These are phyloP conservation scores for Cytidiella melzeri DNA, from an alignment of 768 basidiomycete genomes.

Conservation along the genomic window DNA sequence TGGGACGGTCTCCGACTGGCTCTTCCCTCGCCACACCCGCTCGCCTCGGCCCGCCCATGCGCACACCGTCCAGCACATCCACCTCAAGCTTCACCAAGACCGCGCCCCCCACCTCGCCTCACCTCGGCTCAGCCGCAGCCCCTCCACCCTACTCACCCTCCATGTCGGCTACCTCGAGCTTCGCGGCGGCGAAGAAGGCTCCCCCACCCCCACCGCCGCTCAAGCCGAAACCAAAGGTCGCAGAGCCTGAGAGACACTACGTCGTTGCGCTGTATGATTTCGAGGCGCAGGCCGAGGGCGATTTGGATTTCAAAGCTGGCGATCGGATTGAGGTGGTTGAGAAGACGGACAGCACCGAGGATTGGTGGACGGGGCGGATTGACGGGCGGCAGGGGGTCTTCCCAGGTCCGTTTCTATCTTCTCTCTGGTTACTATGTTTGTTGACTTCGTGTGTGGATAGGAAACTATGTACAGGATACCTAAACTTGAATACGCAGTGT, in stretches of 20 bases:
- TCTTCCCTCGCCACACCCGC: too few relatives aligned
- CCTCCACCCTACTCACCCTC: constrained; percentile 35
- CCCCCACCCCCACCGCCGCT: constrained; percentile 91
- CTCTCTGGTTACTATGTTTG: background rate
- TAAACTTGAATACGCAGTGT: too few relatives aligned
- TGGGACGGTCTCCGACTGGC: background rate
- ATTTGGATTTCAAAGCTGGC: constrained; percentile 83
- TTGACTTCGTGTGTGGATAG: constrained; percentile 25
- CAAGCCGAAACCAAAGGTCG: constrained; percentile 57
- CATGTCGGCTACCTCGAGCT: constrained; percentile 23
- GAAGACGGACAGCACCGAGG: constrained; percentile 74
- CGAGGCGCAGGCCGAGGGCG: constrained; percentile 88
- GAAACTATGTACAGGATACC: constrained; percentile 64
- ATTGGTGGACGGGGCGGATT: constrained; percentile 95
- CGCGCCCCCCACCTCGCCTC: constrained; percentile 35
- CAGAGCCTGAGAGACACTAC: constrained; percentile 49
- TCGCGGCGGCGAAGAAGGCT: constrained; percentile 57
- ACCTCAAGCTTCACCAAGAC: constrained; percentile 32
- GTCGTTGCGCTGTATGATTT: constrained; percentile 96
- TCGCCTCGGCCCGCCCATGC: constrained; percentile 13
- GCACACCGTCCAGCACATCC: constrained; percentile 30
- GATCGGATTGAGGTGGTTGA: constrained; percentile 90
- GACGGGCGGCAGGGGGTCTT: constrained; percentile 85
- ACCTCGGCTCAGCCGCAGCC: constrained; percentile 23
- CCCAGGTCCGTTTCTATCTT: constrained; percentile 43